These are phyloP conservation scores for Helminthosporium solani DNA, from an alignment of 2,329 filamentous ascomycete species.

Conservation along the genomic window DNA sequence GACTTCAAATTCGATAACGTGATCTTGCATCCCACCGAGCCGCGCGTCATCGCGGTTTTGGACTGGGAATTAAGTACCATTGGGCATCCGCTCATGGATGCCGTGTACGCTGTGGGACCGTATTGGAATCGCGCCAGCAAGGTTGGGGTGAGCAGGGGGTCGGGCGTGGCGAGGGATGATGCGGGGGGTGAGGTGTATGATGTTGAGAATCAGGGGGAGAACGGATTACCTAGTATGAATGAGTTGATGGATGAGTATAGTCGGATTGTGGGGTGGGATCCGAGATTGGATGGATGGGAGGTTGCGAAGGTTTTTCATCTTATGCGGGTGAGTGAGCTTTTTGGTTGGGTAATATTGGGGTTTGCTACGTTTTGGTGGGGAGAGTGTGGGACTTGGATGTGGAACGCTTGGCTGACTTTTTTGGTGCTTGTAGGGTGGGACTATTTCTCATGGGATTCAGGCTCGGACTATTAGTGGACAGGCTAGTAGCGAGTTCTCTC, in stretches of 20 bases:
- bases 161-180: constrained; percentile 34
- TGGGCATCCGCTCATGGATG: constrained; percentile 86
- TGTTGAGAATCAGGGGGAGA: constrained; percentile 45
- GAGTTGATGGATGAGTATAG: constrained; percentile 65
- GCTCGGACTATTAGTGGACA: constrained; percentile 39
- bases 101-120: constrained; percentile 70
- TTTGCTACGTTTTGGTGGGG: too few species aligned
- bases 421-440: constrained; percentile 31
- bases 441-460: constrained; percentile 39
- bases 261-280: constrained; percentile 70
- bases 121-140: constrained; percentile 43
- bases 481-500: constrained; percentile 40
- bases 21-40: constrained; percentile 78
- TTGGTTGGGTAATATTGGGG: too few species aligned
- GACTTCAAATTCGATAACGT: constrained; percentile 79
- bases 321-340: constrained; percentile 28
- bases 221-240: constrained; percentile 64
- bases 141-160: constrained; percentile 35
- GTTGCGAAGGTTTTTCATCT: constrained; percentile 38
- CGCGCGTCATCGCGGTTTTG: constrained; percentile 83
- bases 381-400: too few species aligned
- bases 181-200: constrained; percentile 44
- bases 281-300: constrained; percentile 42
- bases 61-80: constrained; percentile 99
- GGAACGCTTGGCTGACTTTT: too few species aligned